A percentile compares a stretch with the other conserved stretches of the same genome.
These are phyloP conservation scores for Nitzschia sp. DNA, from an alignment of 108 stramenopile genomes.

Conservation along the genomic window DNA sequence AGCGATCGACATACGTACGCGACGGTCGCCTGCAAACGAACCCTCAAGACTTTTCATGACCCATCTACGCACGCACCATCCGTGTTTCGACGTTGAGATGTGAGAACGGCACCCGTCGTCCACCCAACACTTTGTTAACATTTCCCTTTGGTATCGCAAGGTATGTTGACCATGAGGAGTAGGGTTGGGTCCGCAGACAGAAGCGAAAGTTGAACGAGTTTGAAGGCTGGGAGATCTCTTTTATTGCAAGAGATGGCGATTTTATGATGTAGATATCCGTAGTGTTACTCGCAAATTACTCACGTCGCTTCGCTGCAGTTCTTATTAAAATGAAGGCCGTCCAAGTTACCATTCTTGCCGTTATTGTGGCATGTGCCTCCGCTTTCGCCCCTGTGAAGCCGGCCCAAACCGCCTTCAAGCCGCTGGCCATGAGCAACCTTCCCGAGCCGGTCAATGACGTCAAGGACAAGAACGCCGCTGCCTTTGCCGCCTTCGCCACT, in stretches of 20 bases:
- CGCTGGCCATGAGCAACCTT: conserved; percentile 50
- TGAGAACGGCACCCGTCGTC: neutral
- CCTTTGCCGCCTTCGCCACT: conserved; percentile 82
- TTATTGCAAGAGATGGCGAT: too few relatives aligned
- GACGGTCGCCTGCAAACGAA: too few relatives aligned
- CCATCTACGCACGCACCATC: neutral
- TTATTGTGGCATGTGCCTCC: conserved; percentile 62
- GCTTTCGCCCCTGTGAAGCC: conserved; percentile 72
- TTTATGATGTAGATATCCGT: too few relatives aligned
- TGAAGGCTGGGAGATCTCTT: too few relatives aligned
- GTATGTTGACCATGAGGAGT: neutral
- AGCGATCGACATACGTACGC: too few relatives aligned
- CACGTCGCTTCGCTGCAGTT: neutral
- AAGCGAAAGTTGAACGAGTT: conserved; percentile 1
- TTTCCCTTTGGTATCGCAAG: conserved; percentile 3
- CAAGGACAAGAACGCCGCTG: conserved; percentile 70
- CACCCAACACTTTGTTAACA: neutral
- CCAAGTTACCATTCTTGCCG: conserved; percentile 67
- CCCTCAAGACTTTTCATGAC: neutral
- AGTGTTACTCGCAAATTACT: neutral
- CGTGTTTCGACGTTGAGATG: neutral
- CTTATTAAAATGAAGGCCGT: conserved; percentile 72
- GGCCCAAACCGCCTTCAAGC: conserved; percentile 47
- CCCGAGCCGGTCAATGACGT: conserved; percentile 51
- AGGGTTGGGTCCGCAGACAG: neutral